Evolutionary conservation across 306 rosid species (phyloP).

Genomic region (Nissolia schottii): DNA sequence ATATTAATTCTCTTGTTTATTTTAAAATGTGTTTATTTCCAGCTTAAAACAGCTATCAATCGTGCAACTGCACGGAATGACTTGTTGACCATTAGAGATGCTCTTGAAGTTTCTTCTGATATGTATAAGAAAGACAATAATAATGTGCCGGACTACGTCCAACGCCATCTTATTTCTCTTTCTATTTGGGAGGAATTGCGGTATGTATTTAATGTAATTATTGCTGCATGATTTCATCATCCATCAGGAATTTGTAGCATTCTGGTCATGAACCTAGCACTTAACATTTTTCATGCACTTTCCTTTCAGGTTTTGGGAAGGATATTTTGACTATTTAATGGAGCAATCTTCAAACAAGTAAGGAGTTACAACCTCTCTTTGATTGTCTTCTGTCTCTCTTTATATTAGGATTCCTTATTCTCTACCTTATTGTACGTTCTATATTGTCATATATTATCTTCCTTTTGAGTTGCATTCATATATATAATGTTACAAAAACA

Average conservation of each 20-base stretch:
- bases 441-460: not conserved
- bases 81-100: conserved; percentile 79
- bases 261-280: not conserved
- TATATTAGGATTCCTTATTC: not conserved
- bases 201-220: conserved; percentile 37
- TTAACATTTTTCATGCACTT: conserved; percentile 18
- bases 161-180: conserved; percentile 90
- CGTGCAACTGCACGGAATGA: conserved; percentile 93
- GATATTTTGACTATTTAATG: conserved; percentile 91
- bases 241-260: not conserved
- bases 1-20: not conserved
- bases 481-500: not conserved
- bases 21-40: conserved; percentile 27
- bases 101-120: conserved; percentile 96
- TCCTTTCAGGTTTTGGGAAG: conserved; percentile 90
- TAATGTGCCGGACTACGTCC: conserved; percentile 80
- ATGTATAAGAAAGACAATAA: conserved; percentile 86
- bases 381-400: not conserved
- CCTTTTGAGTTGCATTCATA: not conserved
- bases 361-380: conserved; percentile 19
- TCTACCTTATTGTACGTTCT: conserved; percentile 7
- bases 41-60: conserved; percentile 94
- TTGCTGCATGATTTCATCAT: conserved; percentile 15
- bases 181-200: conserved; percentile 98
- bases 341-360: conserved; percentile 86